These are phyloP conservation scores for Leishmania tropica DNA, from an alignment of 208 protist species.

Conservation along the genomic window DNA sequence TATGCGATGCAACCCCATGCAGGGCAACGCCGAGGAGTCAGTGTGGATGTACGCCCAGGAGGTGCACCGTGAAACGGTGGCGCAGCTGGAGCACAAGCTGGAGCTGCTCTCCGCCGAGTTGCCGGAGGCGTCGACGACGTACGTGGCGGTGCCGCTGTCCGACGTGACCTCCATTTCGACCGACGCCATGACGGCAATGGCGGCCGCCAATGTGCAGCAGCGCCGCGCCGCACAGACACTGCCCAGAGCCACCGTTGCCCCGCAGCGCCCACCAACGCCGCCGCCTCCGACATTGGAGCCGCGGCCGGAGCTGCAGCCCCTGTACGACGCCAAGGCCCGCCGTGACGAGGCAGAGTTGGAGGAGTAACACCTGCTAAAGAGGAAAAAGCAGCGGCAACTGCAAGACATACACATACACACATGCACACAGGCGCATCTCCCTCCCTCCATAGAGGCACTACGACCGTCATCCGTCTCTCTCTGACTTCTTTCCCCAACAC, in stretches of 20 bases:
- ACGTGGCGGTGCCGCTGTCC: constrained; percentile 57
- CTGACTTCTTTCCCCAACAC: background rate
- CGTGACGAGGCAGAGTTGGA: constrained; percentile 57
- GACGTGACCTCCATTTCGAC: constrained; percentile 40
- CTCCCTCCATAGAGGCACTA: background rate
- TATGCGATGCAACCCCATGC: constrained; percentile 49
- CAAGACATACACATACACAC: background rate
- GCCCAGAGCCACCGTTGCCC: constrained; percentile 56
- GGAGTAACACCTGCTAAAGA: constrained; percentile 14
- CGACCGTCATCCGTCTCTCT: background rate
- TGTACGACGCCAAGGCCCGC: constrained; percentile 71
- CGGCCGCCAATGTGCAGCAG: constrained; percentile 38
- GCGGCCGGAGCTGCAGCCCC: constrained; percentile 78
- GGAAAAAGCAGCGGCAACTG: background rate
- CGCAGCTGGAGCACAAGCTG: constrained; percentile 55
- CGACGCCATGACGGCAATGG: constrained; percentile 75
- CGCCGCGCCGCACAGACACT: constrained; percentile 41
- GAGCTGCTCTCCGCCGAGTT: constrained; percentile 17
- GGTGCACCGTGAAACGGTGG: constrained; percentile 64
- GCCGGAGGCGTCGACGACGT: constrained; percentile 30
- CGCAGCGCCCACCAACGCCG: constrained; percentile 84
- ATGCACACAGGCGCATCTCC: background rate
- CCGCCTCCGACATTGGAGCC: constrained; percentile 69
- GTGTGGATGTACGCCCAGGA: constrained; percentile 77
- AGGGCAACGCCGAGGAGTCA: constrained; percentile 62